Evolutionary conservation across 2,329 filamentous ascomycete species (phyloP).

Genomic region (Cryphonectria nitschkei): DNA sequence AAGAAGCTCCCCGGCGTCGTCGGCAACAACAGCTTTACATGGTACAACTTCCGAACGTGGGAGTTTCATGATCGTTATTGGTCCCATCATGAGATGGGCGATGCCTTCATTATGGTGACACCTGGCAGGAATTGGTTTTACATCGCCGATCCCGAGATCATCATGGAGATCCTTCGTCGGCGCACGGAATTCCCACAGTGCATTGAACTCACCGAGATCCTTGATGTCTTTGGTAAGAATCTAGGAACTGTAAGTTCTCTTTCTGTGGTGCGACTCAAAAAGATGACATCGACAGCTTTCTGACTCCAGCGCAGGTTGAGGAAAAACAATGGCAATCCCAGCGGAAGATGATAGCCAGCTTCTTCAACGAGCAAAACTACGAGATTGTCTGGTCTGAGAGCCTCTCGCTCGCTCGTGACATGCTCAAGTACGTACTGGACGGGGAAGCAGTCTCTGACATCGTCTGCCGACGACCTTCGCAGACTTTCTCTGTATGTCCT

Average conservation of each 20-base stretch:
- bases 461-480: conserved; percentile 34
- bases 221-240: conserved; percentile 17
- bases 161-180: conserved; percentile 7
- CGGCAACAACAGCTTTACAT: conserved; percentile 37
- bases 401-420: conserved; percentile 33
- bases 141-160: background rate
- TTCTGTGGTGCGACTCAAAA: background rate
- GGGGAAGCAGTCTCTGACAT: conserved; percentile 29
- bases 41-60: conserved; percentile 38
- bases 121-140: conserved; percentile 16
- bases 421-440: conserved; percentile 36
- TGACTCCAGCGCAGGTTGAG: conserved; percentile 19
- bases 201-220: conserved; percentile 11
- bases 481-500: conserved; percentile 37
- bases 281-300: background rate
- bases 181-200: conserved; percentile 13
- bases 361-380: conserved; percentile 38
- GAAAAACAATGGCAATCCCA: conserved; percentile 33
- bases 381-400: conserved; percentile 37
- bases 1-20: conserved; percentile 31
- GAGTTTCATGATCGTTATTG: conserved; percentile 10
- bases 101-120: conserved; percentile 27
- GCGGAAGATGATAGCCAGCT: conserved; percentile 34
- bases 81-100: conserved; percentile 34
- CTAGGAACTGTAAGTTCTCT: conserved; percentile 18